phyloP scores from a whole-genome alignment of 2,329 filamentous ascomycete species.

The Curvularia lunata region DNA sequence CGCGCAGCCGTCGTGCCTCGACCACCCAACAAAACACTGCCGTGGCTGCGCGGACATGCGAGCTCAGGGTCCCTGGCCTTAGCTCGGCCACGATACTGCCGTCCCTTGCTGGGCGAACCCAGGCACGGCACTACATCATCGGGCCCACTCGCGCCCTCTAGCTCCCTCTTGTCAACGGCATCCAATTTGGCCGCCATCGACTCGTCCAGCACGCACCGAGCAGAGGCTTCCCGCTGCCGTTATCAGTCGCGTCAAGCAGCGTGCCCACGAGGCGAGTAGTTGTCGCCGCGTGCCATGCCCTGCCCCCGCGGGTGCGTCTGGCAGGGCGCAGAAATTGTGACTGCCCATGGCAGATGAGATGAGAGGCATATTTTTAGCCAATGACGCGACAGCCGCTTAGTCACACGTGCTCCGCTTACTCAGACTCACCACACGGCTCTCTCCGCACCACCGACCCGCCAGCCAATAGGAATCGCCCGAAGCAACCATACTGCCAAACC shows the following conservation, averaged over 20 bases:
- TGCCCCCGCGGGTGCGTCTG: not conserved
- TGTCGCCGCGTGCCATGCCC: not conserved
- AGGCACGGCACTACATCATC: constrained; percentile 23
- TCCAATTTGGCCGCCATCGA: constrained; percentile 2
- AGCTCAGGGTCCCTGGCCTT: constrained; percentile 13
- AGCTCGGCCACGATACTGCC: constrained; percentile 9
- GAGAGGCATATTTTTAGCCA: not conserved
- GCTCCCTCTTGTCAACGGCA: constrained; percentile 11
- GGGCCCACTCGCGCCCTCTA: constrained; percentile 16
- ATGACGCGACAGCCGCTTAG: constrained; percentile 9
- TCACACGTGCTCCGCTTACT: constrained; percentile 8
- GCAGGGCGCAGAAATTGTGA: not conserved
- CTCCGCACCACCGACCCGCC: not conserved
- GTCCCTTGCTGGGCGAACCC: constrained; percentile 11
- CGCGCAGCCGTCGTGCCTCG: not conserved
- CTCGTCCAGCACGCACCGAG: not conserved
- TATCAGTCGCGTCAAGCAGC: not conserved
- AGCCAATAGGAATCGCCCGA: constrained; percentile 1
- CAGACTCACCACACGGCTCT: constrained; percentile 7
- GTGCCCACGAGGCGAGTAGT: not conserved
- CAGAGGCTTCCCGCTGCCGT: not conserved
- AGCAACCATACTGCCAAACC: not conserved
- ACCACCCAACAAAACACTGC: not conserved
- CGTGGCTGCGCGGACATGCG: not conserved
- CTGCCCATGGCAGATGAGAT: not conserved